Percentiles rank a stretch among this genome's conserved stretches.
These are phyloP conservation scores for Colletotrichum camelliae DNA, from an alignment of 2,329 filamentous ascomycete species.

Conservation along the genomic window DNA sequence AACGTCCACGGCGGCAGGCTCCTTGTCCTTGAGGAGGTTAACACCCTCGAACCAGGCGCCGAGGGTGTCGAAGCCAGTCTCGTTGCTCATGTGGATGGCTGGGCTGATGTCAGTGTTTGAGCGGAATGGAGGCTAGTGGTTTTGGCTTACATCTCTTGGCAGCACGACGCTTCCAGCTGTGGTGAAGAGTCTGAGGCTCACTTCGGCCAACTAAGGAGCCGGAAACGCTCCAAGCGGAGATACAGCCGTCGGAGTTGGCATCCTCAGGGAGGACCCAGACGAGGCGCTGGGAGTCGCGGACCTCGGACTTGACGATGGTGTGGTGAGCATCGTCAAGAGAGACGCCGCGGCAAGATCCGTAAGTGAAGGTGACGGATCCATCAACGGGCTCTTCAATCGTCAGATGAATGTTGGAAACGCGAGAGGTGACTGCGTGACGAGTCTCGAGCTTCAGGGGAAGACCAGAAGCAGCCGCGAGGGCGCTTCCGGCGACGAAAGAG, in stretches of 20 bases:
- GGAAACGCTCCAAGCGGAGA: constrained; percentile 42
- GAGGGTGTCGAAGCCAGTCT: constrained; percentile 49
- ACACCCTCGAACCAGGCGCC: constrained; percentile 74
- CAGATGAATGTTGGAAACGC: constrained; percentile 38
- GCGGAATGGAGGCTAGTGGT: neutral
- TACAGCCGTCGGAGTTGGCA: constrained; percentile 36
- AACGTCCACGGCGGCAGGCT: constrained; percentile 57
- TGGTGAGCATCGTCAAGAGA: constrained; percentile 24
- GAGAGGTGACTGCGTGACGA: constrained; percentile 31
- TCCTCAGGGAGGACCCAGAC: constrained; percentile 29
- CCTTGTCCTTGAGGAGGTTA: constrained; percentile 58
- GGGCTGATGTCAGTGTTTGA: constrained; percentile 26
- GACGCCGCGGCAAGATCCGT: constrained; percentile 25
- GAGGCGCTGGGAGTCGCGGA: constrained; percentile 25
- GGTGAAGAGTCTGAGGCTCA: constrained; percentile 34
- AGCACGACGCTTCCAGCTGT: constrained; percentile 27
- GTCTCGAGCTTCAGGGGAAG: constrained; percentile 40
- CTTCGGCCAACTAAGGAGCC: constrained; percentile 40
- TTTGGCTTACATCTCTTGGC: constrained; percentile 17
- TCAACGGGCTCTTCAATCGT: constrained; percentile 20
- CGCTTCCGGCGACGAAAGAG: constrained; percentile 15
- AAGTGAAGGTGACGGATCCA: constrained; percentile 26
- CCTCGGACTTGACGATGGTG: constrained; percentile 21
- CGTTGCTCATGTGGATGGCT: constrained; percentile 53
- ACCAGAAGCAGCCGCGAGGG: constrained; percentile 15